phyloP scores from a whole-genome alignment of 2,329 filamentous ascomycete species.

The Microsporum audouinii region DNA sequence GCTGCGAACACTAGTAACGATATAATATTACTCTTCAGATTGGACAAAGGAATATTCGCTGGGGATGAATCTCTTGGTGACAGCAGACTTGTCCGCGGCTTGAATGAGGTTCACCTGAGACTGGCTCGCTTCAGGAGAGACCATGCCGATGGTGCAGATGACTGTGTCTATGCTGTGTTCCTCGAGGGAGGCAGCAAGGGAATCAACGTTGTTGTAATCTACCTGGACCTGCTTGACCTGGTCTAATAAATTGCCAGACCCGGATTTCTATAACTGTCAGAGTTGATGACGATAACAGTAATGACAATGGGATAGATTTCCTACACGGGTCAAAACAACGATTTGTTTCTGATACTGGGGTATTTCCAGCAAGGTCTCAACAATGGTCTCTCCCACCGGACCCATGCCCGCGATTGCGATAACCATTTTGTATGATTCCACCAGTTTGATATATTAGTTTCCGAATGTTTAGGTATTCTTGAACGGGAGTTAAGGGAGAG shows the following conservation, averaged over 20 bases:
- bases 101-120: slow-evolving; percentile 4
- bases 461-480: neutral
- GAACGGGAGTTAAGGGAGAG: no score
- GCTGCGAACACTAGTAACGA: neutral
- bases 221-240: neutral
- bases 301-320: neutral
- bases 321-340: neutral
- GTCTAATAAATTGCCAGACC: neutral
- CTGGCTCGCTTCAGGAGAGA: neutral
- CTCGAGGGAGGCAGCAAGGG: neutral
- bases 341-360: neutral
- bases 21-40: neutral
- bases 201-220: neutral
- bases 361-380: neutral
- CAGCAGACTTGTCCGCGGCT: neutral
- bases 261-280: neutral
- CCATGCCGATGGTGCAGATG: slow-evolving; percentile 1
- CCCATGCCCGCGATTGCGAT: slow-evolving; percentile 1
- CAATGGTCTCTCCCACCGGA: neutral
- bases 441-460: neutral
- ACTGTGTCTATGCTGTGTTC: neutral
- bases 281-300: neutral
- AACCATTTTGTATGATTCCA: neutral
- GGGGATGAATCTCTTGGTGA: neutral
- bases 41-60: neutral